Evolutionary conservation across 2,329 filamentous ascomycete genomes (phyloP).

Genomic region (Incumbomyces lentus): DNA sequence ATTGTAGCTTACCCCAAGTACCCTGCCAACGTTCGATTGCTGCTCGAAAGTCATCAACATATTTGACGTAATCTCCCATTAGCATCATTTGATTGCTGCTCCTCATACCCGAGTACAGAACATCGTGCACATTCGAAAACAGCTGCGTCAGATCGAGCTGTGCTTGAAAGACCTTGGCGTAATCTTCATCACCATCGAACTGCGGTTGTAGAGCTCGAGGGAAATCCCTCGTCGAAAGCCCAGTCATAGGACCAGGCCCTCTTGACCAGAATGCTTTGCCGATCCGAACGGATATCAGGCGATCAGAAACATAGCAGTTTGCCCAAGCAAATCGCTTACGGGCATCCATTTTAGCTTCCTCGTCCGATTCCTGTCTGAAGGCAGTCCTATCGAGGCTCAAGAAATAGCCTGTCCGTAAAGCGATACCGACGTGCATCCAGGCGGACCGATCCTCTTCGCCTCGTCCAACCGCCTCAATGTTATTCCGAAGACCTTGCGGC

Average conservation of each 20-base stretch:
- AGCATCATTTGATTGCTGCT: slow-evolving; percentile 60
- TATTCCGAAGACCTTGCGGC: slow-evolving; percentile 51
- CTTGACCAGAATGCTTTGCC: slow-evolving; percentile 66
- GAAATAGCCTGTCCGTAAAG: slow-evolving; percentile 59
- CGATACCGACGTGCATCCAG: slow-evolving; percentile 67
- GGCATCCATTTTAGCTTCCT: slow-evolving; percentile 49
- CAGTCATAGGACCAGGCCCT: slow-evolving; percentile 57
- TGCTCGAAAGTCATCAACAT: slow-evolving; percentile 62
- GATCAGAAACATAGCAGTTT: slow-evolving; percentile 56
- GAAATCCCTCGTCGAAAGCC: slow-evolving; percentile 56
- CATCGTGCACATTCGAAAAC: slow-evolving; percentile 64
- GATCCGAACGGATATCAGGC: slow-evolving; percentile 59
- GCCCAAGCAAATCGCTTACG: slow-evolving; percentile 60
- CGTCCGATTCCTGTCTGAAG: slow-evolving; percentile 50
- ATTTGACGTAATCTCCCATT: slow-evolving; percentile 63
- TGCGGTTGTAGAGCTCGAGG: slow-evolving; percentile 50
- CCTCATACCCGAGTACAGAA: slow-evolving; percentile 60
- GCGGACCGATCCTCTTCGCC: slow-evolving; percentile 65
- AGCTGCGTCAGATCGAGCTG: slow-evolving; percentile 61
- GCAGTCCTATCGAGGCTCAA: slow-evolving; percentile 59
- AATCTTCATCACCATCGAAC: slow-evolving; percentile 52
- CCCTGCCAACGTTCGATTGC: slow-evolving; percentile 62
- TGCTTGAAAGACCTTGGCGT: slow-evolving; percentile 59
- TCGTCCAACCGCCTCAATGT: slow-evolving; percentile 53
- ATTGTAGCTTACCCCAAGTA: slow-evolving; percentile 56